Percentiles rank a stretch among this genome's conserved stretches.
Evolutionary conservation across 1,284 basidiomycete genomes (phyloP).

Genomic region (Fomitopsis pinicola): DNA sequence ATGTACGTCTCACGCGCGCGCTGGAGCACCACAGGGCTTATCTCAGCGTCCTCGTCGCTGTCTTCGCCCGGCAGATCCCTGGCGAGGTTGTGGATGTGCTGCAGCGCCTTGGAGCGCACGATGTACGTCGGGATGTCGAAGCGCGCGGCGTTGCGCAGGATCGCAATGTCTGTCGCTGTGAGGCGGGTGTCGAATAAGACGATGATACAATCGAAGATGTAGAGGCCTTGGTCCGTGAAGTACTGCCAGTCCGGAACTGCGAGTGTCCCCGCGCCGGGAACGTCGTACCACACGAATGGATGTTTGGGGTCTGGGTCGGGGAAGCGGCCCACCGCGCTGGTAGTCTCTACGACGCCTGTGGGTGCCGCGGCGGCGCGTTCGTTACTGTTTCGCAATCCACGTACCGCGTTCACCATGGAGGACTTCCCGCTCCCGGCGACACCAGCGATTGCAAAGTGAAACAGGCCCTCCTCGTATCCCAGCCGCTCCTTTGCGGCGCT

Average conservation of each 20-base stretch:
- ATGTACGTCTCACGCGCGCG: slow-evolving; percentile 1
- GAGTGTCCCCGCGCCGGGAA: slow-evolving; percentile 1
- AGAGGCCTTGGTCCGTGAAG: slow-evolving; percentile 6
- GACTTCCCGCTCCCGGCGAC: background rate
- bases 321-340: background rate
- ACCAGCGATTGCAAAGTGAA: background rate
- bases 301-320: background rate
- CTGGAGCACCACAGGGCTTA: background rate
- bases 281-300: slow-evolving; percentile 4
- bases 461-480: background rate
- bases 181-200: slow-evolving; percentile 5
- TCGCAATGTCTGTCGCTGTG: slow-evolving; percentile 4
- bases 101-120: slow-evolving; percentile 4
- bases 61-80: background rate
- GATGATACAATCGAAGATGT: slow-evolving; percentile 5
- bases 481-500: background rate
- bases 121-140: slow-evolving; percentile 5
- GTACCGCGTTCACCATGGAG: background rate
- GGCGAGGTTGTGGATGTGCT: slow-evolving; percentile 4
- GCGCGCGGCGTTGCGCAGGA: slow-evolving; percentile 3
- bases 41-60: background rate
- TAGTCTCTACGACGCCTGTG: background rate
- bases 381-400: background rate
- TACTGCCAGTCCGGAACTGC: slow-evolving; percentile 2
- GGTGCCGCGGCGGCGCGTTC: background rate